Conservation (phyloP, 495 filamentous ascomycete species). For the Lepraria neglecta region DNA sequence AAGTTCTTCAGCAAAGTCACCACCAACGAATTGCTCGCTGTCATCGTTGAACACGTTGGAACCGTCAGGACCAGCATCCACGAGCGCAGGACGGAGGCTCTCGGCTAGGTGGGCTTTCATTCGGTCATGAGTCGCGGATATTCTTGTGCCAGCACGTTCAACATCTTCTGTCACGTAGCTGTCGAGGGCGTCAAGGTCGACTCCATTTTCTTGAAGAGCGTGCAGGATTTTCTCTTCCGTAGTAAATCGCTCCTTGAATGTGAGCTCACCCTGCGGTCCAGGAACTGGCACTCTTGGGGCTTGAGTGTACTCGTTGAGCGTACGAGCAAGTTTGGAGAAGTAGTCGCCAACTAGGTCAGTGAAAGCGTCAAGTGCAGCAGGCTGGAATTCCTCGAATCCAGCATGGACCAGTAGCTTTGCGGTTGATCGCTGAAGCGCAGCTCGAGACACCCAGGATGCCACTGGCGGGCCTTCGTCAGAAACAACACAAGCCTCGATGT, state of each 20-base stretch:
- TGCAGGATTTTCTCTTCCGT: slow-evolving; percentile 83
- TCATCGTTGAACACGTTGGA: slow-evolving; percentile 89
- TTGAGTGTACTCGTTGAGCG: slow-evolving; percentile 75
- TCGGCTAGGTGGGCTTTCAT: slow-evolving; percentile 87
- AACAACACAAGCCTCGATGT: slow-evolving; percentile 76
- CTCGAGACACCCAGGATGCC: slow-evolving; percentile 67
- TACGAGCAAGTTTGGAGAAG: slow-evolving; percentile 73
- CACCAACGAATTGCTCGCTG: slow-evolving; percentile 92
- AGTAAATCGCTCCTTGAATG: slow-evolving; percentile 62
- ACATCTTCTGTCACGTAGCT: slow-evolving; percentile 90
- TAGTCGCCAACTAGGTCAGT: slow-evolving; percentile 89
- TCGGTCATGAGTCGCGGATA: slow-evolving; percentile 79
- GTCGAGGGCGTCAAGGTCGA: slow-evolving; percentile 75
- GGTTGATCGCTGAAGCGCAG: slow-evolving; percentile 81
- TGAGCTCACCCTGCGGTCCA: slow-evolving; percentile 37
- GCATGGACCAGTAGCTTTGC: slow-evolving; percentile 94
- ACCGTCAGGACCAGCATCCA: slow-evolving; percentile 73
- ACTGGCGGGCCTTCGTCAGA: slow-evolving; percentile 85
- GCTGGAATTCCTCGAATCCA: slow-evolving; percentile 96
- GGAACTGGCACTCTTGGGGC: slow-evolving; percentile 51
- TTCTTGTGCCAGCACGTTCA: slow-evolving; percentile 77
- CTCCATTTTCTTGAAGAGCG: slow-evolving; percentile 71
- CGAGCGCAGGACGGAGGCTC: slow-evolving; percentile 81
- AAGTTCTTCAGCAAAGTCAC: slow-evolving; percentile 95
- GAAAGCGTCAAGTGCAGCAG: slow-evolving; percentile 81